phyloP scores from a whole-genome alignment of 1,284 basidiomycete genomes.

The Fomes fomentarius region DNA sequence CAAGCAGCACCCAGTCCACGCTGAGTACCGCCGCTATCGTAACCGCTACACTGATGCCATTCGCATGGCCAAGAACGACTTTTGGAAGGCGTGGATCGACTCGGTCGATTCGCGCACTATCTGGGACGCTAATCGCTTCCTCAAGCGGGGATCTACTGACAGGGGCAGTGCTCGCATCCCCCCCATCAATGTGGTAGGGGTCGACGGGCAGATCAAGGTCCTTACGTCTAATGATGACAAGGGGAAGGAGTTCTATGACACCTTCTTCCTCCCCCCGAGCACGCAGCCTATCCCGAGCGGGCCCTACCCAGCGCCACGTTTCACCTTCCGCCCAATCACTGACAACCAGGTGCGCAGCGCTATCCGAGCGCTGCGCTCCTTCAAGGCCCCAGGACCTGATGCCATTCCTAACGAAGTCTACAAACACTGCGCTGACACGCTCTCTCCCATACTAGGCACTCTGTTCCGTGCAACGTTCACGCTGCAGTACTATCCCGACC shows the following conservation, averaged over 20 bases:
- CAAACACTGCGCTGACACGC: slow-evolving; percentile 27
- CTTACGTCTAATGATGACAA: slow-evolving; percentile 16
- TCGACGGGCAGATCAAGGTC: slow-evolving; percentile 12
- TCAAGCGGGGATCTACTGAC: slow-evolving; percentile 31
- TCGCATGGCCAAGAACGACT: slow-evolving; percentile 32
- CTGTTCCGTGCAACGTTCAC: slow-evolving; percentile 38
- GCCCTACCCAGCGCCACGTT: slow-evolving; percentile 29
- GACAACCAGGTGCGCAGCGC: slow-evolving; percentile 24
- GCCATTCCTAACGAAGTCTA: slow-evolving; percentile 40
- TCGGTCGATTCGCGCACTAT: slow-evolving; percentile 27
- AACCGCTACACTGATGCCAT: slow-evolving; percentile 37
- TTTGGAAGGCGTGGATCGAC: slow-evolving; percentile 41
- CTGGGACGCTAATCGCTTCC: slow-evolving; percentile 38
- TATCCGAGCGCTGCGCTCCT: slow-evolving; percentile 23
- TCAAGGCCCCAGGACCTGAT: slow-evolving; percentile 42
- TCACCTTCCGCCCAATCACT: slow-evolving; percentile 26
- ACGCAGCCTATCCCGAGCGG: slow-evolving; percentile 1
- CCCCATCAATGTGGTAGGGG: slow-evolving; percentile 2
- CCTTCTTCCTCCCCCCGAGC: slow-evolving; percentile 36
- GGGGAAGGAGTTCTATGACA: slow-evolving; percentile 27
- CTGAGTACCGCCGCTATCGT: slow-evolving; percentile 17
- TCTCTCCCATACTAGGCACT: slow-evolving; percentile 31
- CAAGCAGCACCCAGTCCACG: slow-evolving; percentile 30
- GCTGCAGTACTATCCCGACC: no score
- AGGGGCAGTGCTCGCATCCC: slow-evolving; percentile 37